phyloP scores from a whole-genome alignment of 2,329 filamentous ascomycete species.

The Polytolypa hystricis region DNA sequence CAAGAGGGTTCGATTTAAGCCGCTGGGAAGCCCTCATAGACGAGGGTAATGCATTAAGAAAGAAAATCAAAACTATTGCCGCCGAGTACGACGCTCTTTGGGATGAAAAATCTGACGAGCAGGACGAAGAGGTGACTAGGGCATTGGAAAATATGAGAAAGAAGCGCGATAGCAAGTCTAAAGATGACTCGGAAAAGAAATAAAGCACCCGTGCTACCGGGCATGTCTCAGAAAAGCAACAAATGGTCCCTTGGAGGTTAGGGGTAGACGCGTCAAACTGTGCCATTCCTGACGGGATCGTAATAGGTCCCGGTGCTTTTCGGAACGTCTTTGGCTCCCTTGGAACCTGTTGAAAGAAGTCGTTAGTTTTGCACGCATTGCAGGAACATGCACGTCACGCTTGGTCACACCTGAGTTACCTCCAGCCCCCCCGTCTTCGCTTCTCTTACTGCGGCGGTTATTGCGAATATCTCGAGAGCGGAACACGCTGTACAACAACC shows the following conservation, averaged over 20 bases:
- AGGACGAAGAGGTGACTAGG: slow-evolving; percentile 47
- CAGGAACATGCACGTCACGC: not conserved
- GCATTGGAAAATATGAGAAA: slow-evolving; percentile 19
- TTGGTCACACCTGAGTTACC: slow-evolving; percentile 6
- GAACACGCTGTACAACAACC: slow-evolving; percentile 38
- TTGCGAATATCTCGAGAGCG: slow-evolving; percentile 37
- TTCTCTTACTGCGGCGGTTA: slow-evolving; percentile 33
- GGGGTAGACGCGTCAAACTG: slow-evolving; percentile 19
- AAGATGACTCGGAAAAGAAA: not conserved
- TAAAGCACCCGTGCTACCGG: not conserved
- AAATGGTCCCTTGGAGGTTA: slow-evolving; percentile 1
- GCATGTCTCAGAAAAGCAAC: too few species aligned
- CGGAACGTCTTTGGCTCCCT: slow-evolving; percentile 15
- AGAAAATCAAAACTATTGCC: slow-evolving; percentile 69
- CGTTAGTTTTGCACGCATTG: not conserved
- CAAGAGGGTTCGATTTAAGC: slow-evolving; percentile 61
- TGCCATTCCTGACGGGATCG: slow-evolving; percentile 31
- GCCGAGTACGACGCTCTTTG: slow-evolving; percentile 80
- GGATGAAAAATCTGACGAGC: slow-evolving; percentile 66
- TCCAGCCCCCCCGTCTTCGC: slow-evolving; percentile 17
- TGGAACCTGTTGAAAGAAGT: slow-evolving; percentile 15
- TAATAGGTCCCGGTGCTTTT: slow-evolving; percentile 25
- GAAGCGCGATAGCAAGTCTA: slow-evolving; percentile 1
- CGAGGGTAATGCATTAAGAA: slow-evolving; percentile 64
- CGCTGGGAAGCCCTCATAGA: slow-evolving; percentile 70